Evolutionary conservation across 768 basidiomycete species (phyloP), one percentile per base, ranked within the genome.

Genomic region (Lactifluus piperatus): DNA sequence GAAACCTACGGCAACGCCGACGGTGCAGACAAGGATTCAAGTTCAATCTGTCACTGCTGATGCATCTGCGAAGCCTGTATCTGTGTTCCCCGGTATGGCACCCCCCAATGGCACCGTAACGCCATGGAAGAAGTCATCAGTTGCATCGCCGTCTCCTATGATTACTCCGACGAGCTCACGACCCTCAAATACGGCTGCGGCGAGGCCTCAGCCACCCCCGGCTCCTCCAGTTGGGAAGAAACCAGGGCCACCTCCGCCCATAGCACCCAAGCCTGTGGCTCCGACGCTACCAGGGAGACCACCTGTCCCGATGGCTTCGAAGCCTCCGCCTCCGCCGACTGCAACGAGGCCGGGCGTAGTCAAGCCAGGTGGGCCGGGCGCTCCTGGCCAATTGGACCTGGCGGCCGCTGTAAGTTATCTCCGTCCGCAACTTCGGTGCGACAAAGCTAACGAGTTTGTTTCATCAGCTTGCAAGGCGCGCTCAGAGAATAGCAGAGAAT

Each of bases 61-160:
- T 57, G 75, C 77, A 0, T 78, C 75, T n/a, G 86, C 88, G 0
- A 90, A 86, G 66, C 91, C 91, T 0, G 76, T 90, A 3, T 80
- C 90, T 4, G 89, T 91, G 6, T 91, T 92, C 71, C 88, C 88
- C 3, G 87, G 88, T 0, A 83, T 90, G 79, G 77, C 69, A 4
- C 70, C 82, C 4, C 72, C 79, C 5, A 89, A 89, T 68, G 89
- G 88, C 1, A 79, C 84, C 4, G 76, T 82, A 6, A 69, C 84
- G 2, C 86, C 88, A 2, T 89, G 88, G 88, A 90, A 86, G 76
- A 88, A 81, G 69, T 56, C 73, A 3, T 64, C 76, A 10, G 60
- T 69, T 4, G 63, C 68, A 18, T n/a, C n/a, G n/a, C n/a, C n/a
- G n/a, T n/a, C n/a, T n/a, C 72, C 75, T 10, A 45, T 65, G 9